A percentile compares a stretch with the other conserved stretches of the same genome.
Evolutionary conservation across 441 rosid genomes (phyloP).

Genomic region (Corymbia calophylla): DNA sequence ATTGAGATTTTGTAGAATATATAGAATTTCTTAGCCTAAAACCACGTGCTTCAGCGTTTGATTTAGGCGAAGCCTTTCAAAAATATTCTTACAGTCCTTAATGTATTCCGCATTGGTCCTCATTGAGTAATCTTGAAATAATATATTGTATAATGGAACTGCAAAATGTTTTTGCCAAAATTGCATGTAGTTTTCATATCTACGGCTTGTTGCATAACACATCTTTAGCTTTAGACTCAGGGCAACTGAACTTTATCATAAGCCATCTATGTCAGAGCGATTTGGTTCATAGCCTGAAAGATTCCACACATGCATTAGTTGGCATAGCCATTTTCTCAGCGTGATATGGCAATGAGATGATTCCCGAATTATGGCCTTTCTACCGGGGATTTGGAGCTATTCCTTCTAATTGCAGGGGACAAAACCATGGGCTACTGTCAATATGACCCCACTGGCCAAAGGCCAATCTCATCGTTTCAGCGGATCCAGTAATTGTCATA

Average conservation of each 20-base stretch:
- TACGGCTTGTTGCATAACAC: not conserved
- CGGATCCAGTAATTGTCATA: rapidly evolving
- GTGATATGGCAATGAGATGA: too few relatives aligned
- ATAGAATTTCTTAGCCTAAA: too few relatives aligned
- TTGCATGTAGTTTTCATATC: not conserved
- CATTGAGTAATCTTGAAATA: not conserved
- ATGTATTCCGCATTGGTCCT: not conserved
- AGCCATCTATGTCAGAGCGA: not conserved
- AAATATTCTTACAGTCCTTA: too few relatives aligned
- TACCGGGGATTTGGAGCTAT: too few relatives aligned
- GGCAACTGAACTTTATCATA: not conserved
- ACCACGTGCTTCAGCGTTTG: too few relatives aligned
- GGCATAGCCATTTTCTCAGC: too few relatives aligned
- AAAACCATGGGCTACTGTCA: not conserved
- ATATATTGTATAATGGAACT: not conserved
- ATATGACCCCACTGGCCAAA: not conserved
- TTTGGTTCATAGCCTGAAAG: not conserved
- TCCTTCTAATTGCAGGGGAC: not conserved
- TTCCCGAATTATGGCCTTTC: too few relatives aligned
- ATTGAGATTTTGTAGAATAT: not conserved
- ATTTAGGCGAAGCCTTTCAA: too few relatives aligned
- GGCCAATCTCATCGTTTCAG: not conserved
- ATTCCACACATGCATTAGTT: not conserved
- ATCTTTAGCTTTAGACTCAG: not conserved
- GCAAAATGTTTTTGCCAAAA: not conserved